phyloP scores from a whole-genome alignment of 441 rosid species.

The Geranium incanum region DNA sequence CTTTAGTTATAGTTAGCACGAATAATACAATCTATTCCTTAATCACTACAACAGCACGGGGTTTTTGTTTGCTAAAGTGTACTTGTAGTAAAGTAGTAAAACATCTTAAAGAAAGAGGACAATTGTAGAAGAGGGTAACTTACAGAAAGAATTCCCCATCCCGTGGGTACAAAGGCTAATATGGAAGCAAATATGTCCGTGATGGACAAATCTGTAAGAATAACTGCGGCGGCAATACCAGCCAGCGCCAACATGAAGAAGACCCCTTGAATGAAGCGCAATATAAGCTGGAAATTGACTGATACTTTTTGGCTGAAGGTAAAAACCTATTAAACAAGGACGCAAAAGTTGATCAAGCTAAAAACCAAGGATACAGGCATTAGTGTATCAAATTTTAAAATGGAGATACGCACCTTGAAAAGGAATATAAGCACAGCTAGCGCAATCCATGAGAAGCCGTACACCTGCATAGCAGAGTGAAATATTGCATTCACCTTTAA shows the following conservation, averaged over 20 bases:
- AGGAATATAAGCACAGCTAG: conserved; percentile 61
- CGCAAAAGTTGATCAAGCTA: conserved; percentile 13
- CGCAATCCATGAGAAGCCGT: conserved; percentile 82
- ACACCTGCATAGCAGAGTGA: conserved; percentile 45
- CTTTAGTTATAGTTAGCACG: neutral
- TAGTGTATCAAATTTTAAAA: conserved; percentile 1
- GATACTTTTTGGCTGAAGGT: conserved; percentile 97
- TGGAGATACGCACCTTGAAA: conserved; percentile 57
- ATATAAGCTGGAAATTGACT: conserved; percentile 87
- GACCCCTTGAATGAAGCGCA: conserved; percentile 86
- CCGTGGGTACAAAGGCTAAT: conserved; percentile 87
- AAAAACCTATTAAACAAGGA: conserved; percentile 56
- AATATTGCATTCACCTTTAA: neutral
- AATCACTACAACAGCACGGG: neutral
- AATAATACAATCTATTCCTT: neutral
- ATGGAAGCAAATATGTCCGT: conserved; percentile 74
- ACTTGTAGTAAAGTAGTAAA: neutral
- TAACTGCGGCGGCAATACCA: conserved; percentile 63
- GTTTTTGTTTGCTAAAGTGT: neutral
- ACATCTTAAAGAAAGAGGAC: neutral
- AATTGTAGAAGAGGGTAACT: conserved; percentile 26
- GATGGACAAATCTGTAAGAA: conserved; percentile 37
- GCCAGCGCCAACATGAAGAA: conserved; percentile 71
- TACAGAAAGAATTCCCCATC: conserved; percentile 93
- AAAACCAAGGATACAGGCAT: conserved; percentile 1